Percentiles rank a stretch among this genome's conserved stretches.
Conservation (phyloP, 1,139 yeast species). For the Pneumocystis sp. region DNA sequence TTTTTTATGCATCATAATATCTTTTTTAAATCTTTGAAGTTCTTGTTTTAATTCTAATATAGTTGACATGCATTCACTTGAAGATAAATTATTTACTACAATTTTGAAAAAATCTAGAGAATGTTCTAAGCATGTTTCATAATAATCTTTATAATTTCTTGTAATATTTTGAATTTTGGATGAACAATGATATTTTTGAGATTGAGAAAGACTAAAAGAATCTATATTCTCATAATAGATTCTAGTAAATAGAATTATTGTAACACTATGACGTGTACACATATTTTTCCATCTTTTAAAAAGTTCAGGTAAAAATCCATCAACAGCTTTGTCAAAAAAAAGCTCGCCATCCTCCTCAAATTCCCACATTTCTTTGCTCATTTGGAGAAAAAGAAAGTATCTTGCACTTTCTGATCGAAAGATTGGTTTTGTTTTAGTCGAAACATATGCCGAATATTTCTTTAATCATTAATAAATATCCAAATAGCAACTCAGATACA, state of each 20-base stretch:
- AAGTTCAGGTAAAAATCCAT: constrained; percentile 76
- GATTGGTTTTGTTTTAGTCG: constrained; percentile 60
- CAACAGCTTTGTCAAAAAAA: constrained; percentile 79
- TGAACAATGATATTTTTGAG: constrained; percentile 1
- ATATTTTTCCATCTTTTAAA: constrained; percentile 77
- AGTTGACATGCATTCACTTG: constrained; percentile 58
- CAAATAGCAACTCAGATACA: constrained; percentile 4
- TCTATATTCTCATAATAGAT: constrained; percentile 33
- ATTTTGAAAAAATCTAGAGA: constrained; percentile 66
- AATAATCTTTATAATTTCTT: constrained; percentile 22
- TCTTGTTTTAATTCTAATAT: constrained; percentile 79
- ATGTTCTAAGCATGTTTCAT: background rate
- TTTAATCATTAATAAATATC: background rate
- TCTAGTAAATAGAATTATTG: constrained; percentile 76
- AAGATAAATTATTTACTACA: constrained; percentile 75
- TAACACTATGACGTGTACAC: constrained; percentile 79
- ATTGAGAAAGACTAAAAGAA: background rate
- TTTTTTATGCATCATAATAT: constrained; percentile 36
- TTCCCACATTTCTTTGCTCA: constrained; percentile 95
- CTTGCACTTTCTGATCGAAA: constrained; percentile 86
- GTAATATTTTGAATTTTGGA: constrained; percentile 11
- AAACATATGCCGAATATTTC: constrained; percentile 41
- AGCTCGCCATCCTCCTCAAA: constrained; percentile 94
- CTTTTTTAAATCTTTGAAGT: constrained; percentile 67
- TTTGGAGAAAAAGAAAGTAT: constrained; percentile 66